Base-by-base conservation (phyloP, 192 early-diverging fungal genomes). In the Gryganskiella cystojenkinii region DNA sequence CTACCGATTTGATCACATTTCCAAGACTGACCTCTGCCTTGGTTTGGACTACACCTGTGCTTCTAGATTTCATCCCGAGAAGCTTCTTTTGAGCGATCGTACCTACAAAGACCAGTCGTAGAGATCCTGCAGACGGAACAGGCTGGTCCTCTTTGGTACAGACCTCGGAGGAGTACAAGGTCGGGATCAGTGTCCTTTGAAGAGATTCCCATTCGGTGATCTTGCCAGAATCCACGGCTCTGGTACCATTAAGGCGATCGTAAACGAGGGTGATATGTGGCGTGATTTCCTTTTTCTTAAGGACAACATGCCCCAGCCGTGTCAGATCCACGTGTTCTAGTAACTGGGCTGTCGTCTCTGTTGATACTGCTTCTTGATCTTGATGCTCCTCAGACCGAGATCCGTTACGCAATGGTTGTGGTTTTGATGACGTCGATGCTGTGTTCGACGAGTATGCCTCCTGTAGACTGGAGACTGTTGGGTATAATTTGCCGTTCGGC, bases 211-310 rank as follows among this genome's bases (percentile, higher is more conserved):
- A 78, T 0, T 50, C 10, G 2, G 35, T 55, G 35, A 78, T 78
- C n/a, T 24, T 17, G 34, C 24, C 44, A 56, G 73, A 67, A 10
- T 78, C 73, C 13, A 59, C 45, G 0, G 66, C 65, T 4, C 60
- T 51, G 19, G 61, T 60, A 1, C 73, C 73, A 25, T 78, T 67
- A 22, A 67, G 61, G 1, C 60, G 60, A 35, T 78, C 73, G 37
- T 78, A 78, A 3, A 59, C 73, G 55, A 78, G 50, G 0, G 73
- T 78, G 30, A 78, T 64, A 30, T 68, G 64, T 3, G 73, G 65
- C 17, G 45, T 24, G 0, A 19, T 13, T 2, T 62, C 54, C 11
- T 17, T 25, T 8, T 49, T 44, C 37, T 45, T 60, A 14, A 59
- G 31, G 15, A 61, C 24, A 17, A 78, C 3, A 34, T 69, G 65